phyloP scores from a whole-genome alignment of 345 rosid species.

The Anastatica hierochuntica region DNA sequence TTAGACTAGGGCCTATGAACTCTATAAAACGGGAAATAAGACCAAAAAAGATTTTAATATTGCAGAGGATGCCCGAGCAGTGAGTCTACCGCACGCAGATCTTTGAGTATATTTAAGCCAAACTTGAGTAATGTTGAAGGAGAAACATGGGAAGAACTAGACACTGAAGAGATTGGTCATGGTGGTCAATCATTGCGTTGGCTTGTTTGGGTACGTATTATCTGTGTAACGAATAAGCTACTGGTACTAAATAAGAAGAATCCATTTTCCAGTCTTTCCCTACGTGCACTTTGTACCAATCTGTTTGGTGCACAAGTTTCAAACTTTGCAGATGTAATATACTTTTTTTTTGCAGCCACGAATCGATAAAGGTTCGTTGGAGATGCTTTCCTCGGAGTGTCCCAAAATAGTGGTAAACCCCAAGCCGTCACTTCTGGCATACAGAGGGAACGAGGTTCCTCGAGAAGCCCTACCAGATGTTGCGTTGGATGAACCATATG shows the following conservation, averaged over 20 bases:
- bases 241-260: not conserved
- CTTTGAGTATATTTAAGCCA: conserved; percentile 63
- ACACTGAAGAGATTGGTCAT: conserved; percentile 51
- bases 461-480: conserved; percentile 46
- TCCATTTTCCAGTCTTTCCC: conserved; percentile 1
- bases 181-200: conserved; percentile 76
- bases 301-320: not conserved
- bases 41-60: conserved; percentile 42
- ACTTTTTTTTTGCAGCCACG: conserved; percentile 42
- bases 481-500: conserved; percentile 46
- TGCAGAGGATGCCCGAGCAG: conserved; percentile 85
- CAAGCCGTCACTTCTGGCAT: conserved; percentile 50
- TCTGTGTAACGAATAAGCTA: not conserved
- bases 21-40: conserved; percentile 49
- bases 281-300: not conserved
- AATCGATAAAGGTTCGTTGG: conserved; percentile 53
- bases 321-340: not conserved
- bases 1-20: conserved; percentile 38
- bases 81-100: conserved; percentile 57
- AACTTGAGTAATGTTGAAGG: conserved; percentile 52
- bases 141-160: conserved; percentile 93
- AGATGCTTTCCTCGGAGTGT: conserved; percentile 48
- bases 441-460: conserved; percentile 46
- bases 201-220: conserved; percentile 79
- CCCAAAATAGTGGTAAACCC: conserved; percentile 79